These are phyloP conservation scores for Coemansia sp. DNA, from an alignment of 192 early-diverging fungal genomes.

Conservation along the genomic window DNA sequence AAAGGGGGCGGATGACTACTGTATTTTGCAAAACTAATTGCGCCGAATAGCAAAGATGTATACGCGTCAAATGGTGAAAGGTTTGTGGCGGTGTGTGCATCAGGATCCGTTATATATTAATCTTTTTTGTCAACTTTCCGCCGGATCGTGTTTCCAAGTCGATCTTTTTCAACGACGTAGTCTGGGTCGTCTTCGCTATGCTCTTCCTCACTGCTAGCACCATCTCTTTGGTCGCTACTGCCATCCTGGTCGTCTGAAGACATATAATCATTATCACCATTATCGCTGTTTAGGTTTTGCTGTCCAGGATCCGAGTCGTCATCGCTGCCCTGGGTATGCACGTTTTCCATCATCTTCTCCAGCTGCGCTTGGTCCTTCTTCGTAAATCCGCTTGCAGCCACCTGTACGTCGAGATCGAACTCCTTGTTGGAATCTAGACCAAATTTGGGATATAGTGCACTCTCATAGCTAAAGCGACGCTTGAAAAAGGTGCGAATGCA, in stretches of 20 bases:
- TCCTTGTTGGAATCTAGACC: conserved; percentile 75
- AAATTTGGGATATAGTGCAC: conserved; percentile 89
- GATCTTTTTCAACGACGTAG: conserved; percentile 43
- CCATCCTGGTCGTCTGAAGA: conserved; percentile 19
- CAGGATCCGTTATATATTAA: no score
- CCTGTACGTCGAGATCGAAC: conserved; percentile 92
- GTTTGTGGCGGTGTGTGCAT: no score
- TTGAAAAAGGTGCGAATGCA: conserved; percentile 96
- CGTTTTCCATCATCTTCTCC: conserved; percentile 53
- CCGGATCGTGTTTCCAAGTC: conserved; percentile 44
- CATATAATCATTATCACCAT: conserved; percentile 9
- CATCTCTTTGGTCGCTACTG: conserved; percentile 8
- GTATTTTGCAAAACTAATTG: no score
- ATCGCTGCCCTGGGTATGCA: not conserved
- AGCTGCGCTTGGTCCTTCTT: conserved; percentile 88
- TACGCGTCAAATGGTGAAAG: no score
- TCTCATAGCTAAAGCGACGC: conserved; percentile 89
- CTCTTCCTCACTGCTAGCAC: conserved; percentile 20
- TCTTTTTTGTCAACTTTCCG: conserved; percentile 21
- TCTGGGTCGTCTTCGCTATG: conserved; percentile 24
- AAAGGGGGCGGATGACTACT: no score
- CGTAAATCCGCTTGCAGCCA: conserved; percentile 94
- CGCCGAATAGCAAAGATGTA: no score
- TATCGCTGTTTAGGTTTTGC: conserved; percentile 21
- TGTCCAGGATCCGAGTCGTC: conserved; percentile 6